These are phyloP conservation scores for Rhododendron ovatum DNA, from an alignment of 148 eudicot genomes.

Conservation along the genomic window DNA sequence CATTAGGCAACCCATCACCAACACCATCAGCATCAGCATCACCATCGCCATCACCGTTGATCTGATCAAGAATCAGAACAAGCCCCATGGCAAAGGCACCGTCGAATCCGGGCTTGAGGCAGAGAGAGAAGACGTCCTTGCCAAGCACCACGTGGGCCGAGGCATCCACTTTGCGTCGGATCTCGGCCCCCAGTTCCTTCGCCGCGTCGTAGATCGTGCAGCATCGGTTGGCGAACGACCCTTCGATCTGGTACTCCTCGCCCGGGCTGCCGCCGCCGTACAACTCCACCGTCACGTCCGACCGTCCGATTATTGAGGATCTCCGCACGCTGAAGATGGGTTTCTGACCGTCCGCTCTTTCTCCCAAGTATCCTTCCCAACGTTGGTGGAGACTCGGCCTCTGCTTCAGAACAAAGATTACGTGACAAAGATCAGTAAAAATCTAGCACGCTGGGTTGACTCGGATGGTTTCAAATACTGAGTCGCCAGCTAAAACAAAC, in stretches of 20 bases:
- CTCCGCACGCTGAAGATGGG: slow-evolving; percentile 78
- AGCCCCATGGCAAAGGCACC: slow-evolving; percentile 87
- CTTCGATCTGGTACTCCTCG: slow-evolving; percentile 77
- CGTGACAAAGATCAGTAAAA: neutral
- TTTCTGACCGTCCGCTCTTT: slow-evolving; percentile 53
- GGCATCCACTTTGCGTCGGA: slow-evolving; percentile 72
- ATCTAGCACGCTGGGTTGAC: neutral
- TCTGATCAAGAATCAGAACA: slow-evolving; percentile 74
- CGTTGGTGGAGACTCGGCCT: slow-evolving; percentile 87
- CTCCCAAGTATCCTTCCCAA: slow-evolving; percentile 90
- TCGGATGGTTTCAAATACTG: neutral
- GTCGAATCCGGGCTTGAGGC: slow-evolving; percentile 67
- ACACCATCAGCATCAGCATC: slow-evolving; percentile 22
- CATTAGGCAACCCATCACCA: slow-evolving; percentile 6
- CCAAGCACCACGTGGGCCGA: slow-evolving; percentile 64
- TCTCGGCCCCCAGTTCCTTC: slow-evolving; percentile 61
- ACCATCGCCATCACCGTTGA: slow-evolving; percentile 29
- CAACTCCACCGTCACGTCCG: slow-evolving; percentile 61
- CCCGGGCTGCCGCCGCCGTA: slow-evolving; percentile 31
- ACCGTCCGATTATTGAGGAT: slow-evolving; percentile 84
- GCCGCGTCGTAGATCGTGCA: slow-evolving; percentile 54
- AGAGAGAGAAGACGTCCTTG: slow-evolving; percentile 61
- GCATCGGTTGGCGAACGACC: slow-evolving; percentile 52
- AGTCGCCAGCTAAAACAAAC: neutral
- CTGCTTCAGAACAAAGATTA: slow-evolving; percentile 24